Evolutionary conservation across 306 rosid genomes (phyloP), one percentile per base, ranked within the genome.

Genomic region (Vigna radiata): DNA sequence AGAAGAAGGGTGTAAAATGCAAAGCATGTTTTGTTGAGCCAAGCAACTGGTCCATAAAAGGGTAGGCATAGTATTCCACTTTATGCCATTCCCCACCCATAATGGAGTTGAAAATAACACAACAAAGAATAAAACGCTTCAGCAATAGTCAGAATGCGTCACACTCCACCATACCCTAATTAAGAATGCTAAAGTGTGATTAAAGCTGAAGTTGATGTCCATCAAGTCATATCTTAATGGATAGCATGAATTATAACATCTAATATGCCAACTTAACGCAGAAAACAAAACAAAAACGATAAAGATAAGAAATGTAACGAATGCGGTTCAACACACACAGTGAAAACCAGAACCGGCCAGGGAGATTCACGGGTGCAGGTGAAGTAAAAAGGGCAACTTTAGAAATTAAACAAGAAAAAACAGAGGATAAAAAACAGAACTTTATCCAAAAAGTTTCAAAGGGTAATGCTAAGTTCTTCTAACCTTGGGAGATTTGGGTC

Each of bases 401-500:
- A 23, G 25, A 71, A 71, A 60, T 21, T 6, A 55, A 23, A 3
- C 65, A 55, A 1, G 0, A 48, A 8, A 41, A 25, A 67, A 15
- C 12, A 3, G 0, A 47, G 46, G 14, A 48, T 25, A 64, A 64
- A 77, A 63, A 39, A 3, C 19, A 52, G 54, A 44, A 41, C 69
- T 82, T 75, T 50, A 69, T 23, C 11, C 6, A 19, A 8, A 77
- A 70, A 78, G 31, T 59, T 36, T 61, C 27, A 48, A 67, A 41
- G 60, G 75, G 36, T 50, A 73, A 29, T 77, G 5, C 14, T 2
- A n/a, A 39, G 4, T 37, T 66, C 84, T 13, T 66, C 84, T 13
- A 70, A 95, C 98, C 96, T 90, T 89, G 4, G 97, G 86, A 44
- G 93, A 88, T 80, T 87, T 92, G 76, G 86, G 29, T 62, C 89